Percentiles rank a stretch among this genome's conserved stretches.
phyloP scores from a whole-genome alignment of 129 eudicot species.

The Escallonia rubra region DNA sequence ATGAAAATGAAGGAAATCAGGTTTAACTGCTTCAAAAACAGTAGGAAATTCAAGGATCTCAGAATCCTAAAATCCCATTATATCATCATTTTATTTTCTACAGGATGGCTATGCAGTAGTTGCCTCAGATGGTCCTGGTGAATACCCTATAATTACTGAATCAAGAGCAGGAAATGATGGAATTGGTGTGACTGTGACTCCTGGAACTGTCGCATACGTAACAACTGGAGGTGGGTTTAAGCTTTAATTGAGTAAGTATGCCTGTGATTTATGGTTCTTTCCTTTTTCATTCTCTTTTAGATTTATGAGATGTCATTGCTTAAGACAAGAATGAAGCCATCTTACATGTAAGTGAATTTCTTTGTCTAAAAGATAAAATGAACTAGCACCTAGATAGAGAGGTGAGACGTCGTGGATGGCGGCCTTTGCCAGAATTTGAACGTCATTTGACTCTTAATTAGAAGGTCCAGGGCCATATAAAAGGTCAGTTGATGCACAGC shows the following conservation, averaged over 20 bases:
- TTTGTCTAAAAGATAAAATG: neutral
- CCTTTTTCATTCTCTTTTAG: too few relatives aligned
- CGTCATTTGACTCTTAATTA: neutral
- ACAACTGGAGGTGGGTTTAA: conserved; percentile 78
- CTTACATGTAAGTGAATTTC: neutral
- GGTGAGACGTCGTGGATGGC: neutral
- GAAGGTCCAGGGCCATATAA: too few relatives aligned
- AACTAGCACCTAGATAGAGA: neutral
- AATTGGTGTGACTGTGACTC: conserved; percentile 59
- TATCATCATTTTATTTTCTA: conserved; percentile 1
- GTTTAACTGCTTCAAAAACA: neutral
- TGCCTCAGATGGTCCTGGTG: conserved; percentile 96
- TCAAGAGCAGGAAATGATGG: conserved; percentile 95
- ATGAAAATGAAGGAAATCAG: neutral
- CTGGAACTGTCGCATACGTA: conserved; percentile 90
- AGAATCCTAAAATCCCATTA: neutral
- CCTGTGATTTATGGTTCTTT: neutral
- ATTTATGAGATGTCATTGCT: too few relatives aligned
- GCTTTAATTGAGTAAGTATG: neutral
- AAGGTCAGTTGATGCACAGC: neutral
- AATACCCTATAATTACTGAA: conserved; percentile 77
- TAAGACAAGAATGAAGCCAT: neutral
- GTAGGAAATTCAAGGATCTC: neutral
- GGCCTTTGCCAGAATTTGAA: neutral
- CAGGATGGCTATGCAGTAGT: conserved; percentile 96